Percentiles rank a stretch among this genome's conserved stretches.
Conservation (phyloP, 192 early-diverging fungal genomes). For the Obelidium mucronatum region DNA sequence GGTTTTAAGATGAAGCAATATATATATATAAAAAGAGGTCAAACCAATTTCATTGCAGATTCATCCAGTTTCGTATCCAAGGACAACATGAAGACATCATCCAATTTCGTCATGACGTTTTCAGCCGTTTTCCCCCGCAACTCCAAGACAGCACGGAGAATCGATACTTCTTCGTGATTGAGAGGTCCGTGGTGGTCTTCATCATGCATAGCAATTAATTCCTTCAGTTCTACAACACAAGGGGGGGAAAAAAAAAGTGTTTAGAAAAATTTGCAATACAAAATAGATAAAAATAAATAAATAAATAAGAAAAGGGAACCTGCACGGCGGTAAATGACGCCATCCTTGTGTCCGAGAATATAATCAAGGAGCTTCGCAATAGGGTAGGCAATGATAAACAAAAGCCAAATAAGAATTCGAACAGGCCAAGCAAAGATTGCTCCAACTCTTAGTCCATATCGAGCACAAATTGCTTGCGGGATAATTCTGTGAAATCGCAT, state of each 20-base stretch:
- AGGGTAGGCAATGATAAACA: conserved; percentile 77
- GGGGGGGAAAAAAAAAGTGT: conserved; percentile 30
- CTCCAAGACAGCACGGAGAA: conserved; percentile 59
- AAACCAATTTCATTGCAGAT: conserved; percentile 23
- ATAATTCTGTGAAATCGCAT: conserved; percentile 62
- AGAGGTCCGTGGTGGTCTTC: conserved; percentile 52
- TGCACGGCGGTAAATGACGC: conserved; percentile 83
- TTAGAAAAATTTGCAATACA: neutral
- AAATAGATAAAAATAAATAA: neutral
- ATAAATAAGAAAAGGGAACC: too few species aligned
- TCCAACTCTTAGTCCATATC: conserved; percentile 88
- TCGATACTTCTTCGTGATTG: conserved; percentile 59
- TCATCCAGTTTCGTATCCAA: conserved; percentile 28
- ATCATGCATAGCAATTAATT: conserved; percentile 56
- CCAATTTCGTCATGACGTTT: conserved; percentile 57
- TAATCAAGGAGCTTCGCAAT: conserved; percentile 86
- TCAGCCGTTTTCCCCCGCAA: conserved; percentile 55
- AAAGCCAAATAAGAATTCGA: conserved; percentile 61
- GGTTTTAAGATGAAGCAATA: neutral
- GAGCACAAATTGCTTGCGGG: conserved; percentile 89
- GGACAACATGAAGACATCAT: conserved; percentile 57
- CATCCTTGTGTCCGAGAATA: conserved; percentile 83
- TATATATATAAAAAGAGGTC: conserved; percentile 21
- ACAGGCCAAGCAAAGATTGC: conserved; percentile 85
- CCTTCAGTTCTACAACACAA: conserved; percentile 56